Evolutionary conservation across 108 stramenopile genomes (phyloP), one percentile per base, ranked within the genome.

Genomic region (Aureococcus anophagefferens): DNA sequence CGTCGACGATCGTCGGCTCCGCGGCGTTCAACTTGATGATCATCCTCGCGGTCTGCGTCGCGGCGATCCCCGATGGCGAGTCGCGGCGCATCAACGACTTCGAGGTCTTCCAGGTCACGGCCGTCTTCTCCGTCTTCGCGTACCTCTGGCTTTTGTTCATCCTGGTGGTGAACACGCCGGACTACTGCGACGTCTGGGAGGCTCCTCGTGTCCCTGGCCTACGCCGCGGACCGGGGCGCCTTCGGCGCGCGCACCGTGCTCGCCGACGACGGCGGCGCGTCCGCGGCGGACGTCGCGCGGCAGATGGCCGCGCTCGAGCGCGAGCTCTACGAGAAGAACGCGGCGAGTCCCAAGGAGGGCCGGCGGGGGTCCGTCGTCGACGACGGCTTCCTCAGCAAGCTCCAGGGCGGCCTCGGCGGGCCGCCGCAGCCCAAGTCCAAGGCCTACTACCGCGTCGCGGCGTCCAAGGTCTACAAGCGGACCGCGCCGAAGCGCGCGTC

Each of bases 21-120:
- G 79, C 79, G 35, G 75, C 79, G 21, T 80, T 80, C 68, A 80
- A 80, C 75, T 46, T 76, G 29, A 45, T 80, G 30, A n/a, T 63
- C 66, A 80, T 80, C 71, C 68, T 66, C 32, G 68, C 79, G 0
- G 67, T 71, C 35, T 80, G 79, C 68, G 46, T 80, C 35, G 17
- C 46, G 30, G 71, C 66, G 7, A 40, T 80, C 32, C 75, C 75
- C 5, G 69, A 62, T 17, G 69, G 65, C 0, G 79, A 76, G 46
- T 72, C 67, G 17, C 75, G 79, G 21, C 44, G 35, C 17, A 71
- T 80, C 46, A 46, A 46, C 14, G 67, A 76, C 33, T 59, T 36
- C n/a, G 44, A 45, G 5, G 75, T 80, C 30, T 80, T 59, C 66
- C 65, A 30, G 28, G 64, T 76, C 51, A 72, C 76, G n/a, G 66